A percentile compares a stretch with the other conserved stretches of the same genome.
These are phyloP conservation scores for Calendula officinalis DNA, from an alignment of 129 eudicot species.

Conservation along the genomic window DNA sequence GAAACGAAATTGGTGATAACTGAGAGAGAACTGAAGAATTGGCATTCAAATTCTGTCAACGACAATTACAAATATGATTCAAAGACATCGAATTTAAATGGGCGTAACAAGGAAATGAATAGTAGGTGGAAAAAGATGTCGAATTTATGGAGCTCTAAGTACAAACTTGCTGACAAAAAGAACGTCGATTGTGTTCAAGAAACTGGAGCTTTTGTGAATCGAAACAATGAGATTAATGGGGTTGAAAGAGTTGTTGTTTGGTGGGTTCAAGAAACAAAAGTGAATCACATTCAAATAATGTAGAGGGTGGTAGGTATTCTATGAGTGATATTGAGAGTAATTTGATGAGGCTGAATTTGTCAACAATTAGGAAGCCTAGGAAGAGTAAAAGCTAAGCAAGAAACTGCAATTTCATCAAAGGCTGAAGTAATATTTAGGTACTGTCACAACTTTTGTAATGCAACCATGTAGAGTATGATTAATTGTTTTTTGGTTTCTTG, in stretches of 20 bases:
- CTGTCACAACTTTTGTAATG: not conserved
- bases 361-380: slow-evolving; percentile 36
- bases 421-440: slow-evolving; percentile 16
- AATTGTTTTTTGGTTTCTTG: not conserved
- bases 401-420: not conserved
- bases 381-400: slow-evolving; percentile 9
- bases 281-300: slow-evolving; percentile 21
- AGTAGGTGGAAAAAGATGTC: slow-evolving; percentile 64
- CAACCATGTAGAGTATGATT: slow-evolving; percentile 13
- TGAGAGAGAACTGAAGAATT: slow-evolving; percentile 77
- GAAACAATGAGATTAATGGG: slow-evolving; percentile 30
- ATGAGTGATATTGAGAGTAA: slow-evolving; percentile 52
- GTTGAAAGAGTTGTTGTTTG: slow-evolving; percentile 35
- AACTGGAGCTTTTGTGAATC: slow-evolving; percentile 31
- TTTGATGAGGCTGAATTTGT: slow-evolving; percentile 47
- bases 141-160: slow-evolving; percentile 47
- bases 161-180: slow-evolving; percentile 37
- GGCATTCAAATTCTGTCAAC: slow-evolving; percentile 54
- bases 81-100: slow-evolving; percentile 20
- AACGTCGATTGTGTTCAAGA: not conserved
- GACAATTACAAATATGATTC: slow-evolving; percentile 27
- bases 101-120: slow-evolving; percentile 40
- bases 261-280: slow-evolving; percentile 48
- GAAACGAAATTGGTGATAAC: slow-evolving; percentile 68
- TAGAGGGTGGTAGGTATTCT: slow-evolving; percentile 39